phyloP scores from a whole-genome alignment of 2,329 filamentous ascomycete genomes.

The Rugonectria rugulosa region DNA sequence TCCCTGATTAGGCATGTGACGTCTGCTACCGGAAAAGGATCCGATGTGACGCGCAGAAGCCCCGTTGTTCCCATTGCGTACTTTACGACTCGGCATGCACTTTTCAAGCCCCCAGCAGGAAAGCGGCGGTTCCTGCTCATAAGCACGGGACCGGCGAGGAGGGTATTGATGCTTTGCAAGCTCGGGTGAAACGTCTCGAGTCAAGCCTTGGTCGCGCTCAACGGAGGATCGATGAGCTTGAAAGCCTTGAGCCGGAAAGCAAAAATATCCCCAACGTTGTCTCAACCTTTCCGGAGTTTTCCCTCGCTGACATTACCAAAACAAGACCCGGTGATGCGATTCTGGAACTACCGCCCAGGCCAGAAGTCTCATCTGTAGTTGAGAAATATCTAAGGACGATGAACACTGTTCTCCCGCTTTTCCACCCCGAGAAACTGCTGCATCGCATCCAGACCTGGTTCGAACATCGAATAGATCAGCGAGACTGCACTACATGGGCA shows the following conservation, averaged over 20 bases:
- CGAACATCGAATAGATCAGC: neutral
- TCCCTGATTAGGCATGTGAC: conserved; percentile 21
- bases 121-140: neutral
- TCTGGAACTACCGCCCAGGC: neutral
- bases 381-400: conserved; percentile 23
- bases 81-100: conserved; percentile 2
- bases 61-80: conserved; percentile 12
- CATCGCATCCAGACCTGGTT: conserved; percentile 26
- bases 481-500: conserved; percentile 23
- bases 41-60: conserved; percentile 10
- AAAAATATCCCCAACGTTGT: too few relatives aligned
- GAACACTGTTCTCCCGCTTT: conserved; percentile 30
- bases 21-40: conserved; percentile 17
- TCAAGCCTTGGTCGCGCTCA: neutral
- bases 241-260: neutral
- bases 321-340: too few relatives aligned
- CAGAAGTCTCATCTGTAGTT: conserved; percentile 15
- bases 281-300: too few relatives aligned
- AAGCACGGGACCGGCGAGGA: neutral
- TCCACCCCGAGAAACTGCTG: conserved; percentile 22
- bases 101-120: neutral
- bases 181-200: too few relatives aligned
- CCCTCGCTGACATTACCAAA: too few relatives aligned
- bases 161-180: neutral
- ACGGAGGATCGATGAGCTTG: too few relatives aligned